phyloP scores from a whole-genome alignment of 805 yeast species.

The Teunomyces kruisii region DNA sequence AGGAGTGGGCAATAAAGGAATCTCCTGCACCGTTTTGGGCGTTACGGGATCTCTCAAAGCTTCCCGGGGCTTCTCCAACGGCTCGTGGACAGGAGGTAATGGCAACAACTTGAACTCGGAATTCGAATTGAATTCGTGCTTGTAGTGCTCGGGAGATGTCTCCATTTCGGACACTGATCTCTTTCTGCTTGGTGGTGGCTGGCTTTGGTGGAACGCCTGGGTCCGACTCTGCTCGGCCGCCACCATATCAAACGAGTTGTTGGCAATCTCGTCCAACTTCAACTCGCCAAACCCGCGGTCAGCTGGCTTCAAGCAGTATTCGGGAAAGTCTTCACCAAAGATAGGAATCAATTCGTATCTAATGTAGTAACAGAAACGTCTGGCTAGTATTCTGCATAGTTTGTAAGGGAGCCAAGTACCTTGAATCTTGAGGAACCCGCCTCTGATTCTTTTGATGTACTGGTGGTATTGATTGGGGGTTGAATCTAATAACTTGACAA shows the following conservation, averaged over 20 bases:
- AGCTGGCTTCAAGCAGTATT: constrained; percentile 55
- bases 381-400: constrained; percentile 65
- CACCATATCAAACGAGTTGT: constrained; percentile 7
- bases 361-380: constrained; percentile 74
- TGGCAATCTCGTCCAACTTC: constrained; percentile 34
- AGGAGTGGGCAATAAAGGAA: background rate
- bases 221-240: background rate
- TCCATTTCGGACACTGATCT: too few relatives aligned
- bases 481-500: constrained; percentile 65
- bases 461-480: constrained; percentile 61
- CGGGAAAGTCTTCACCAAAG: constrained; percentile 71
- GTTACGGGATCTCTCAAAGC: background rate
- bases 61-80: background rate
- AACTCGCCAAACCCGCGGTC: constrained; percentile 68
- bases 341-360: constrained; percentile 75
- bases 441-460: constrained; percentile 72
- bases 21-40: background rate
- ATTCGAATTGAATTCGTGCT: too few relatives aligned
- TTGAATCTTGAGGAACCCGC: constrained; percentile 89
- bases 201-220: background rate
- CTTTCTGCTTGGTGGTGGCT: background rate
- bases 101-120: background rate
- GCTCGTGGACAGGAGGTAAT: background rate
- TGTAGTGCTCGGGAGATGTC: too few relatives aligned
- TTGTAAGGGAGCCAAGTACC: constrained; percentile 89